A percentile compares a stretch with the other conserved stretches of the same genome.
Evolutionary conservation across 805 yeast species (phyloP).

Genomic region (Grigorovia jiainica): DNA sequence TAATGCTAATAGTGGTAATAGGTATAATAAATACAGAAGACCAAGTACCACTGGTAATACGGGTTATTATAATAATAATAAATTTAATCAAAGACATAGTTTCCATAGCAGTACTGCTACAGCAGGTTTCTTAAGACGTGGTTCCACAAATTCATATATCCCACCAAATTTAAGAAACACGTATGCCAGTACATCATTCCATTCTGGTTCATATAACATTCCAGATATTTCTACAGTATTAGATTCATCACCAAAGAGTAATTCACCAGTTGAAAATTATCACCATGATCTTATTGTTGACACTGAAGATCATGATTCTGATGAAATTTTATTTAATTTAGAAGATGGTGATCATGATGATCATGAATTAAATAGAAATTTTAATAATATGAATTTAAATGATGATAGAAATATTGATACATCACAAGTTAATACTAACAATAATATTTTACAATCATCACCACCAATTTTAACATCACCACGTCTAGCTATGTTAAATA

Average conservation of each 20-base stretch:
- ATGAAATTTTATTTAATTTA: slow-evolving; percentile 27
- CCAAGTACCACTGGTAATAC: slow-evolving; percentile 19
- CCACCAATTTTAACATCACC: not conserved
- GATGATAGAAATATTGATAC: slow-evolving; percentile 10
- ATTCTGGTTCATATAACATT: slow-evolving; percentile 10
- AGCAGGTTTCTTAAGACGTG: slow-evolving; percentile 7
- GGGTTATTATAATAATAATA: not conserved
- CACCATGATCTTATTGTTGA: slow-evolving; percentile 16
- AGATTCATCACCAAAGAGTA: slow-evolving; percentile 6
- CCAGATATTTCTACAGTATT: slow-evolving; percentile 21
- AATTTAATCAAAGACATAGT: slow-evolving; percentile 2
- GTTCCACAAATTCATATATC: slow-evolving; percentile 45
- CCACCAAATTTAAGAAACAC: slow-evolving; percentile 56
- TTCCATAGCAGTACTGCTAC: slow-evolving; percentile 3
- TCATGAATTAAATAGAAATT: slow-evolving; percentile 20
- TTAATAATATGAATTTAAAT: slow-evolving; percentile 16
- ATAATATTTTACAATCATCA: slow-evolving; percentile 5
- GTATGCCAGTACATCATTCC: slow-evolving; percentile 6
- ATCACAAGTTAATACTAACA: slow-evolving; percentile 9
- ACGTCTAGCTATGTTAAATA: too few relatives aligned
- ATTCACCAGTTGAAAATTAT: not conserved
- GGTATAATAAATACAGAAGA: slow-evolving; percentile 13
- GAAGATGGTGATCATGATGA: slow-evolving; percentile 29
- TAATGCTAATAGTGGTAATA: slow-evolving; percentile 3
- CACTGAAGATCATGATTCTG: slow-evolving; percentile 23